A percentile compares a stretch with the other conserved stretches of the same genome.
These are phyloP conservation scores for Pseudogymnoascus sp. DNA, from an alignment of 2,329 filamentous ascomycete genomes.

Conservation along the genomic window DNA sequence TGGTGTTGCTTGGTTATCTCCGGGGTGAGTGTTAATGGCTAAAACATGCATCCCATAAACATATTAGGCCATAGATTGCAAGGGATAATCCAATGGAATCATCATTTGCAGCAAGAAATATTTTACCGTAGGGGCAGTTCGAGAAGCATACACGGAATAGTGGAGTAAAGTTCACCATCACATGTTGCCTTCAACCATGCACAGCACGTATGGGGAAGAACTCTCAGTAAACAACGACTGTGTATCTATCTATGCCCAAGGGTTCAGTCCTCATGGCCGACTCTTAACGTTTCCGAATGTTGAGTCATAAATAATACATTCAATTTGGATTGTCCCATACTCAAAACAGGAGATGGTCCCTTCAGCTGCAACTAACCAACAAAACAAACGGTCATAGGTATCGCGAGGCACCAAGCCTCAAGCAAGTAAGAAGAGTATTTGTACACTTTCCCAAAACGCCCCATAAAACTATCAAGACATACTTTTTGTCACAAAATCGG, in stretches of 20 bases:
- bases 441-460: conserved; percentile 9
- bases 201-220: neutral
- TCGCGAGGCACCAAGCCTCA: neutral
- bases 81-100: neutral
- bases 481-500: conserved; percentile 14
- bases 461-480: neutral
- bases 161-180: neutral
- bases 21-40: neutral
- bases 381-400: conserved; percentile 6
- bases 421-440: conserved; percentile 6
- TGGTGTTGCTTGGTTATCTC: neutral
- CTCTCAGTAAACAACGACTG: neutral
- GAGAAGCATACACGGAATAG: neutral
- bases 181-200: neutral
- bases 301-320: conserved; percentile 11
- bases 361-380: conserved; percentile 3
- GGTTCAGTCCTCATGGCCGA: neutral
- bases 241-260: conserved; percentile 4
- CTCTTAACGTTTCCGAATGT: neutral
- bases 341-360: neutral
- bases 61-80: neutral
- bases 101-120: neutral
- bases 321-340: conserved; percentile 5
- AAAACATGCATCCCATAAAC: neutral
- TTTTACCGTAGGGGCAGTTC: too few relatives aligned